Base-by-base conservation (phyloP, 2,329 filamentous ascomycete species). In the Clonostachys rhizophaga region DNA sequence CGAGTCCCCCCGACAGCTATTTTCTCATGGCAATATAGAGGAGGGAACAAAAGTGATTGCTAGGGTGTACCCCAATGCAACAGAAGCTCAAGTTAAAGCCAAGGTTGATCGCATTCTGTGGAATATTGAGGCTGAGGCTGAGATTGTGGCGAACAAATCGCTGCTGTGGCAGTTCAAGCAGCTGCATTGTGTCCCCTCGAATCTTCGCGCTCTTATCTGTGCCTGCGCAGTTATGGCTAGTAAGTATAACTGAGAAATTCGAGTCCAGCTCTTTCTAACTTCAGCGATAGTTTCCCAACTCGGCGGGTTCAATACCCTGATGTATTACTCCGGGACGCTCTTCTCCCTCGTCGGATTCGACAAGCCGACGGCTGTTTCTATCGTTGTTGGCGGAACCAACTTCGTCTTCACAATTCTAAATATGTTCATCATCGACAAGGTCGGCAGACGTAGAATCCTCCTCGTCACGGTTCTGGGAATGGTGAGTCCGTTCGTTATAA, bases 401-500 rank as follows among this genome's bases (percentile, higher is more conserved):
- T 77, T 75, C 51, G 55, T 78, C 45, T 75, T 78, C 57, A 75
- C 72, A 0, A 63, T 65, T 52, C 62, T 76, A 43, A 75, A 76
- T 46, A 61, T 76, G 24, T 56, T 72, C 51, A 54, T 72, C 24
- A 67, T 75, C 10, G 74, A 77, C 50, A 62, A 59, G 3, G 58
- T 69, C 30, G 74, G 75, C 1, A 67, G 75, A 10, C 65, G 74
- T 16, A 60, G 62, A 6, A 63, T 78, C 2, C 60, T 76, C 0
- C 58, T 75, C 11, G 62, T 60, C 46, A 72, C 69, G 0, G 64
- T 71, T 5, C 65, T 65, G 52, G 70, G 67, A 20, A 76, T 77
- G 73, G 36, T 18, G 10, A 39, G 36, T n/a, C 10, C 4, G 10
- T 5, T 4, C 36, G 3, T 8, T 39, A n/a, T 39, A 14, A 18